Conservation (phyloP, 805 yeast genomes). For the Yueomyces sinensis region DNA sequence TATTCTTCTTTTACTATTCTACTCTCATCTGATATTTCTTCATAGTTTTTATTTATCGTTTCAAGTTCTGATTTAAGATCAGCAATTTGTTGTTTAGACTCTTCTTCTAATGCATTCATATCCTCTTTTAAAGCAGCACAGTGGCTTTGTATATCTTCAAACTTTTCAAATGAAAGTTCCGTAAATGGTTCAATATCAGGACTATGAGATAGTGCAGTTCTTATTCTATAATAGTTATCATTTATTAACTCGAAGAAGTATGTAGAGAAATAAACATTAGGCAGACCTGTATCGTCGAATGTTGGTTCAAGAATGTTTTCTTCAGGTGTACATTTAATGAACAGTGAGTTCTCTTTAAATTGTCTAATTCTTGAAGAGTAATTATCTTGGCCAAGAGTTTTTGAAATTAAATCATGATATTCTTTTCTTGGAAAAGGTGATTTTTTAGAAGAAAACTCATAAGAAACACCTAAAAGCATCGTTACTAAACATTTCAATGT, state of each 20-base stretch:
- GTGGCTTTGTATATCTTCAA: constrained; percentile 28
- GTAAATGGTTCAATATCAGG: constrained; percentile 63
- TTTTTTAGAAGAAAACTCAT: constrained; percentile 60
- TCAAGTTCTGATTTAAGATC: constrained; percentile 9
- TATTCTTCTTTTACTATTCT: constrained; percentile 10
- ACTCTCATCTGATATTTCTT: constrained; percentile 3
- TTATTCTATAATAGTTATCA: constrained; percentile 57
- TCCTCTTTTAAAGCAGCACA: constrained; percentile 23
- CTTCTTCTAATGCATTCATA: constrained; percentile 20
- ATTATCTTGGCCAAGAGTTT: constrained; percentile 69
- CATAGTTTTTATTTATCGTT: constrained; percentile 5
- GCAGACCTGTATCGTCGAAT: constrained; percentile 76
- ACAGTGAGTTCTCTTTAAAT: constrained; percentile 45
- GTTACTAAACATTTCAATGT: constrained; percentile 64
- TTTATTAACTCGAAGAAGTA: constrained; percentile 52
- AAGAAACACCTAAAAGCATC: constrained; percentile 58
- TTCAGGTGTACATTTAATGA: constrained; percentile 41
- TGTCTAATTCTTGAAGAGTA: constrained; percentile 62
- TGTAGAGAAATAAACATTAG: constrained; percentile 61
- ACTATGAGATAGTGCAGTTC: constrained; percentile 56
- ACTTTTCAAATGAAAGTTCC: constrained; percentile 44
- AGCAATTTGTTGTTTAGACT: constrained; percentile 12
- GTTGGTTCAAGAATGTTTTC: constrained; percentile 35
- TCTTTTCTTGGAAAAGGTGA: constrained; percentile 46
- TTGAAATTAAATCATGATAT: constrained; percentile 47